phyloP scores from a whole-genome alignment of 208 protist genomes.

The Trypanosoma vivax region DNA sequence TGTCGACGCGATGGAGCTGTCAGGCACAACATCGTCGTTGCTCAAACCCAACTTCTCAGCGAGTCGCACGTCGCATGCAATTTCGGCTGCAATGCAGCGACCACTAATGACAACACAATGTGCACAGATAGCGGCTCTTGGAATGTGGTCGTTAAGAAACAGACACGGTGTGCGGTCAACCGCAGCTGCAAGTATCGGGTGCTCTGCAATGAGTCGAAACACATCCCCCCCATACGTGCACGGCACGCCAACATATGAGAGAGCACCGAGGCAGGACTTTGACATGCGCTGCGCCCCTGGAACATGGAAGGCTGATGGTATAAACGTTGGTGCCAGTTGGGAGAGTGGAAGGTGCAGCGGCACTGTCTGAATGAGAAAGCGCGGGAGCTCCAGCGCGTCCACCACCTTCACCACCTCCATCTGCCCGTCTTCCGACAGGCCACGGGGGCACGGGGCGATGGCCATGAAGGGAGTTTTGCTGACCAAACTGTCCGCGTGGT shows the following conservation, averaged over 20 bases:
- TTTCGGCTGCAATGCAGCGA: slow-evolving; percentile 51
- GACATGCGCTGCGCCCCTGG: slow-evolving; percentile 10
- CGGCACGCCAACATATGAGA: slow-evolving; percentile 30
- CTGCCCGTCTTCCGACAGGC: slow-evolving; percentile 20
- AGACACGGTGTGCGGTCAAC: slow-evolving; percentile 42
- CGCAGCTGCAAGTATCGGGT: slow-evolving; percentile 25
- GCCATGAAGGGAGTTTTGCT: slow-evolving; percentile 53
- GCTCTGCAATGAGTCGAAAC: slow-evolving; percentile 24
- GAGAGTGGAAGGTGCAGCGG: slow-evolving; percentile 38
- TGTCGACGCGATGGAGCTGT: slow-evolving; percentile 3
- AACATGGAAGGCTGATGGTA: slow-evolving; percentile 30
- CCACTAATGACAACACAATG: slow-evolving; percentile 42
- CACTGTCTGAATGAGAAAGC: slow-evolving; percentile 52
- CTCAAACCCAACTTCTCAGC: slow-evolving; percentile 30
- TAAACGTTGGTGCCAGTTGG: slow-evolving; percentile 41
- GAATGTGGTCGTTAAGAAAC: slow-evolving; percentile 52
- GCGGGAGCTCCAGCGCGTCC: slow-evolving; percentile 37
- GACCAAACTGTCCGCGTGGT: slow-evolving; percentile 35
- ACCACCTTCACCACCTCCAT: slow-evolving; percentile 24
- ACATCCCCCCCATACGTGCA: slow-evolving; percentile 37
- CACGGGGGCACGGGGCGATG: slow-evolving; percentile 42
- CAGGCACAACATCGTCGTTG: not conserved
- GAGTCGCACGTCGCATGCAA: slow-evolving; percentile 33
- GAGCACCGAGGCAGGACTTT: slow-evolving; percentile 23
- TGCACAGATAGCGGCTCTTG: slow-evolving; percentile 27